phyloP scores from a whole-genome alignment of 768 basidiomycete genomes.

The Lentinus tigrinus region DNA sequence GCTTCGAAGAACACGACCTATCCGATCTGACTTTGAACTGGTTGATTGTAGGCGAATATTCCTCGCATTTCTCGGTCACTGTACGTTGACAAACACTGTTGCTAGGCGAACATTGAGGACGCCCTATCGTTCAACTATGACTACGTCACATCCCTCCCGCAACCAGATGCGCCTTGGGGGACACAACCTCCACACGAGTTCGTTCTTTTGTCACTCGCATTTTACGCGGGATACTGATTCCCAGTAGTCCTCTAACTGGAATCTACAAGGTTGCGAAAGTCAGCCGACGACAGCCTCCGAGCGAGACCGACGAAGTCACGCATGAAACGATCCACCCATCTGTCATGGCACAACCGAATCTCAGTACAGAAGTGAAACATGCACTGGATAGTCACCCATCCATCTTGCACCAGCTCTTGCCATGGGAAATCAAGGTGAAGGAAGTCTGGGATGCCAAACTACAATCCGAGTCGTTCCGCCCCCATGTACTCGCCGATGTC shows the following conservation, averaged over 20 bases:
- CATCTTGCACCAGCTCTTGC: constrained; percentile 43
- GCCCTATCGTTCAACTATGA: constrained; percentile 55
- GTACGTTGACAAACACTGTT: neutral
- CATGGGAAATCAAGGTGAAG: constrained; percentile 53
- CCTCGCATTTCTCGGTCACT: neutral
- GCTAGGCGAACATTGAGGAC: constrained; percentile 54
- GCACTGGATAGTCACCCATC: constrained; percentile 42
- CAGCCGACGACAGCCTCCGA: constrained; percentile 50
- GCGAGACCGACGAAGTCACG: constrained; percentile 41
- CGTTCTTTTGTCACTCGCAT: constrained; percentile 22
- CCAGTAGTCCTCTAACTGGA: constrained; percentile 37
- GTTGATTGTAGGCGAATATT: constrained; percentile 53
- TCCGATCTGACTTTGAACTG: constrained; percentile 62
- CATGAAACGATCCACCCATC: constrained; percentile 65
- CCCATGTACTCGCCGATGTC: too few relatives aligned
- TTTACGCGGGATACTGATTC: neutral
- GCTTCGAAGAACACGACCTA: constrained; percentile 65
- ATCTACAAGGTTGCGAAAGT: constrained; percentile 49
- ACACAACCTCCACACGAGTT: constrained; percentile 62
- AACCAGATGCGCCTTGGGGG: constrained; percentile 61
- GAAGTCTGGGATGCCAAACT: constrained; percentile 45
- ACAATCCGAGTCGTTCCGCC: constrained; percentile 2
- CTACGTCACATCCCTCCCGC: constrained; percentile 49
- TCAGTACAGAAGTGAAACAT: constrained; percentile 33
- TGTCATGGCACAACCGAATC: constrained; percentile 44